A percentile compares a stretch with the other conserved stretches of the same genome.
These are phyloP conservation scores for Boletales sp. DNA, from an alignment of 768 basidiomycete genomes.

Conservation along the genomic window DNA sequence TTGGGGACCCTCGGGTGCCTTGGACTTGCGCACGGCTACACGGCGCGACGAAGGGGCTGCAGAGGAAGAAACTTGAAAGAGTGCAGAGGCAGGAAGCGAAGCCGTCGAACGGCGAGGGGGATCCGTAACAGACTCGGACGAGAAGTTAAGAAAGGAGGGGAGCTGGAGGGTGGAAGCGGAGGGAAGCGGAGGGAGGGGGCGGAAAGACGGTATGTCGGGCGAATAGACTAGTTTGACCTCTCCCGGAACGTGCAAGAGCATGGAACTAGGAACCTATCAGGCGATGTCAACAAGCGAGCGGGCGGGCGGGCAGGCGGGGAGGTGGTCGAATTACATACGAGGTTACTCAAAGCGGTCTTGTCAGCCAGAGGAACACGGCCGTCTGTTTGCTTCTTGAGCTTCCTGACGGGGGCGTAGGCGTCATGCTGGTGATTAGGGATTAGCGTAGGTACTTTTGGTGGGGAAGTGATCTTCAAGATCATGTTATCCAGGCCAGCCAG, in stretches of 20 bases:
- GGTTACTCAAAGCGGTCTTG: slow-evolving; percentile 27
- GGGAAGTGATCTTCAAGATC: slow-evolving; percentile 33
- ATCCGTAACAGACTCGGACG: slow-evolving; percentile 18
- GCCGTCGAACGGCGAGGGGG: slow-evolving; percentile 1
- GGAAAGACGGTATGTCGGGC: slow-evolving; percentile 17
- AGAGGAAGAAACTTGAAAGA: slow-evolving; percentile 13
- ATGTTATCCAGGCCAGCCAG: slow-evolving; percentile 42
- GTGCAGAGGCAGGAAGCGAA: slow-evolving; percentile 16
- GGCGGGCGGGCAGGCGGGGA: neutral
- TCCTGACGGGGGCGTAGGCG: slow-evolving; percentile 20
- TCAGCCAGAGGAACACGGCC: slow-evolving; percentile 30
- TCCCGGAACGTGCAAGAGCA: slow-evolving; percentile 9
- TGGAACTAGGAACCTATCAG: slow-evolving; percentile 13
- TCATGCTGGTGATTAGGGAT: slow-evolving; percentile 23
- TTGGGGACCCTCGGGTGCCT: slow-evolving; percentile 27
- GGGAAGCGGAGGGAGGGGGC: slow-evolving; percentile 33
- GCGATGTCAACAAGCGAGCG: slow-evolving; percentile 11
- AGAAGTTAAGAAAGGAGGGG: slow-evolving; percentile 35
- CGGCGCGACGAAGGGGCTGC: slow-evolving; percentile 14
- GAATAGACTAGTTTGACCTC: slow-evolving; percentile 5
- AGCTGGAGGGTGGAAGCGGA: slow-evolving; percentile 38
- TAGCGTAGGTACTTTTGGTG: slow-evolving; percentile 27
- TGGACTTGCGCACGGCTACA: slow-evolving; percentile 11
- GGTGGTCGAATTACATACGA: slow-evolving; percentile 24
- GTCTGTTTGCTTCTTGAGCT: slow-evolving; percentile 20